Evolutionary conservation across 768 basidiomycete genomes (phyloP).

Genomic region (Postia placenta): DNA sequence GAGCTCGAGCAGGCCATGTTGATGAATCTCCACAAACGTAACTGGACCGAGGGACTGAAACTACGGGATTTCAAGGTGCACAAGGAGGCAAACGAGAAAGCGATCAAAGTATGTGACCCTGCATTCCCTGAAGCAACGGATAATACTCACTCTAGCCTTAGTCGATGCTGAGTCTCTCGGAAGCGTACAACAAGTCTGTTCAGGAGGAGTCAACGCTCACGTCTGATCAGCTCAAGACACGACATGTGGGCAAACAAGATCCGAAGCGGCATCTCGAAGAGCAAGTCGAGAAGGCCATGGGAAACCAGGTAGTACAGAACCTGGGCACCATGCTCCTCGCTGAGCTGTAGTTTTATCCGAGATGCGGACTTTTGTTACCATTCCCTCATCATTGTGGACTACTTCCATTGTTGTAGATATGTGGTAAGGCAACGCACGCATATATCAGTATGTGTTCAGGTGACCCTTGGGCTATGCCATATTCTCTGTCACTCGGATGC

Average conservation of each 20-base stretch:
- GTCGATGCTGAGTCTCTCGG: conserved; percentile 91
- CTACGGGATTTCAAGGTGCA: conserved; percentile 86
- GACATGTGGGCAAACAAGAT: conserved; percentile 96
- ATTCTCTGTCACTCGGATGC: too few species aligned
- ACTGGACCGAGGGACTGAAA: conserved; percentile 97
- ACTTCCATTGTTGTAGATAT: too few species aligned
- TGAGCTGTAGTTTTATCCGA: conserved; percentile 72
- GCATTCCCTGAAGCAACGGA: not conserved
- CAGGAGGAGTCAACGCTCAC: conserved; percentile 97
- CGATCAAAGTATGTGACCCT: conserved; percentile 87
- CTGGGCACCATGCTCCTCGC: conserved; percentile 92
- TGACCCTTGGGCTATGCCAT: too few species aligned
- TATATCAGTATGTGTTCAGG: too few species aligned
- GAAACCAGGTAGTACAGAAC: conserved; percentile 94
- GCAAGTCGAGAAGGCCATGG: conserved; percentile 97
- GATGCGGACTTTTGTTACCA: too few species aligned
- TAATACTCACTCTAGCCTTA: too few species aligned
- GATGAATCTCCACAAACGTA: conserved; percentile 97
- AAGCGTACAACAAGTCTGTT: conserved; percentile 95
- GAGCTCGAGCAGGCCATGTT: conserved; percentile 98
- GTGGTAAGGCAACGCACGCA: too few species aligned
- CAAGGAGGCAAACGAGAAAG: conserved; percentile 85
- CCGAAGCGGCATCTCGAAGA: conserved; percentile 98
- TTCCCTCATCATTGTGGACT: too few species aligned
- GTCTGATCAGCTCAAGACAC: conserved; percentile 89